Conservation (phyloP, 2,329 filamentous ascomycete species). For the Penicillium sp. region DNA sequence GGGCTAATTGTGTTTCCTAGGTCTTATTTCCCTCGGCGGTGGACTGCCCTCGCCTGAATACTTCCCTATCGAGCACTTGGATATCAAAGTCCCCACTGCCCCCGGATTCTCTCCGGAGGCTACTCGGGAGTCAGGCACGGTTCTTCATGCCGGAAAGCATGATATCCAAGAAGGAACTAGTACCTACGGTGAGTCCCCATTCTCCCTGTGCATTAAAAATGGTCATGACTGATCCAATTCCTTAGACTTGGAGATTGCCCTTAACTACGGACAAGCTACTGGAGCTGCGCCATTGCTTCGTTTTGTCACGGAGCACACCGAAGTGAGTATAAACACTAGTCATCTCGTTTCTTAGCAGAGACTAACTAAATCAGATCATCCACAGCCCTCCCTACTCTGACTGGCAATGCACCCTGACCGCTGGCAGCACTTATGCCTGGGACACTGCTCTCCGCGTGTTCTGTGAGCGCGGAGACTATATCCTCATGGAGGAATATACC, state of each 20-base stretch:
- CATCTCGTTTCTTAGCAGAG: neutral
- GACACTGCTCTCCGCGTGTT: conserved; percentile 85
- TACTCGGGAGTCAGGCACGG: conserved; percentile 59
- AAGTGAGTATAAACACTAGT: conserved; percentile 47
- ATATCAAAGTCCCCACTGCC: conserved; percentile 68
- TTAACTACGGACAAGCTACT: conserved; percentile 89
- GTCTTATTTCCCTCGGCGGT: conserved; percentile 87
- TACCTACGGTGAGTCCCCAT: conserved; percentile 44
- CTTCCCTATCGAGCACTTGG: conserved; percentile 84
- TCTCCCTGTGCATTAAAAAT: neutral
- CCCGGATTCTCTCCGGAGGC: conserved; percentile 71
- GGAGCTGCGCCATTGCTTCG: conserved; percentile 85
- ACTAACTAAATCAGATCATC: conserved; percentile 56
- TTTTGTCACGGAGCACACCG: conserved; percentile 92
- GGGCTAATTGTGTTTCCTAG: conserved; percentile 20
- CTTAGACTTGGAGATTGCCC: conserved; percentile 76
- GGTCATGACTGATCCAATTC: conserved; percentile 9
- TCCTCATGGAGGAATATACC: conserved; percentile 88
- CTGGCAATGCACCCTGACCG: conserved; percentile 80
- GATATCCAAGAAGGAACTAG: conserved; percentile 68
- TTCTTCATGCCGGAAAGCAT: conserved; percentile 74
- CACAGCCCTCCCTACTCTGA: conserved; percentile 84
- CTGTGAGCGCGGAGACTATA: conserved; percentile 69
- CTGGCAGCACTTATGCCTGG: conserved; percentile 81
- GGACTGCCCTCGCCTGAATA: conserved; percentile 85